Percentiles rank a stretch among this genome's conserved stretches.
phyloP scores from a whole-genome alignment of 768 basidiomycete species.

The Trichaptum fuscoviolaceum region DNA sequence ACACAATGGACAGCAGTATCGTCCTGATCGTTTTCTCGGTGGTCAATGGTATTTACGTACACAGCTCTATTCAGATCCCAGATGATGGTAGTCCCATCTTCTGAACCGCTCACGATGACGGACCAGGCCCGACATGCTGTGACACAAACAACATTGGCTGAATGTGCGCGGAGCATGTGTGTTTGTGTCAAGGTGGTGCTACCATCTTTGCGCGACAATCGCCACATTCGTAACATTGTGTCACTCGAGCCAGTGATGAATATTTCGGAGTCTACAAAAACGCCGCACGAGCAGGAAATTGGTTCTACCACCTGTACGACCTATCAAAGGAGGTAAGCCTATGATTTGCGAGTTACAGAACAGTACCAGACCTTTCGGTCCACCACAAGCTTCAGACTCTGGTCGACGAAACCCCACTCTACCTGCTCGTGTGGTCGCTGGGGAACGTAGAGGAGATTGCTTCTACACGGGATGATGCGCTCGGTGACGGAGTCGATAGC shows the following conservation, averaged over 20 bases:
- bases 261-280: conserved; percentile 67
- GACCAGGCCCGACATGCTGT: conserved; percentile 80
- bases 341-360: conserved; percentile 1
- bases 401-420: conserved; percentile 49
- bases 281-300: conserved; percentile 64
- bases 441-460: conserved; percentile 53
- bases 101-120: conserved; percentile 73
- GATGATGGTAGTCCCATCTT: conserved; percentile 79
- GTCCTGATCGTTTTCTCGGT: conserved; percentile 35
- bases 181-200: conserved; percentile 39
- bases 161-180: conserved; percentile 80
- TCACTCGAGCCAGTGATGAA: conserved; percentile 80
- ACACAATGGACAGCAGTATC: conserved; percentile 51
- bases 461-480: conserved; percentile 55
- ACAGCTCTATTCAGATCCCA: conserved; percentile 88
- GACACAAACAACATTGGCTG: conserved; percentile 59
- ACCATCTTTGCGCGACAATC: conserved; percentile 35
- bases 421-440: conserved; percentile 61
- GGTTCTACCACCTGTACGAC: conserved; percentile 75
- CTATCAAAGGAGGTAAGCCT: conserved; percentile 29
- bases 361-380: conserved; percentile 48
- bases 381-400: conserved; percentile 50
- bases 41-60: conserved; percentile 80
- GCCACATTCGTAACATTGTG: conserved; percentile 83
- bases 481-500: conserved; percentile 54